phyloP scores from a whole-genome alignment of 495 filamentous ascomycete genomes.

The Penicillium robsamsonii region DNA sequence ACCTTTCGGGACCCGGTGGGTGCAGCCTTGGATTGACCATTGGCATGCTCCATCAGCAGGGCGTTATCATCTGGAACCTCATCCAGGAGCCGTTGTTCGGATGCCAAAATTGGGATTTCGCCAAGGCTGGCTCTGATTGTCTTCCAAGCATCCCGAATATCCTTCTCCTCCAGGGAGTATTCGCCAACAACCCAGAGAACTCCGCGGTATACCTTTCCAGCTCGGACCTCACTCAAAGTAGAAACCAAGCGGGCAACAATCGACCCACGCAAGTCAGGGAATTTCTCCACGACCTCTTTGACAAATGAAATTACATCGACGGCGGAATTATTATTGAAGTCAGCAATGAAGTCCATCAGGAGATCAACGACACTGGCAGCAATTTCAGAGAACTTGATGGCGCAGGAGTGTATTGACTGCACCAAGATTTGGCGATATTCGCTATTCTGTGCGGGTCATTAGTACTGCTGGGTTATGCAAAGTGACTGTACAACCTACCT shows the following conservation, averaged over 20 bases:
- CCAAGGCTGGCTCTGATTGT: constrained; percentile 89
- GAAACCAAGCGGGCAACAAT: constrained; percentile 88
- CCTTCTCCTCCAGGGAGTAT: constrained; percentile 88
- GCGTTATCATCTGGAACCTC: constrained; percentile 68
- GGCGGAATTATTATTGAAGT: constrained; percentile 95
- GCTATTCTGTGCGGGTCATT: constrained; percentile 60
- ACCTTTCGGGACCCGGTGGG: constrained; percentile 87
- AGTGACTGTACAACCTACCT: constrained; percentile 44
- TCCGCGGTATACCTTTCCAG: constrained; percentile 95
- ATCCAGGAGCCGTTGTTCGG: constrained; percentile 87
- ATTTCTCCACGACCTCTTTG: constrained; percentile 98
- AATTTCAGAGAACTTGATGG: constrained; percentile 98
- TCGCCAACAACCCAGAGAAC: constrained; percentile 98
- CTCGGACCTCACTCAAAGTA: constrained; percentile 88
- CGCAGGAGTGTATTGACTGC: constrained; percentile 95
- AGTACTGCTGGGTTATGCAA: constrained; percentile 11
- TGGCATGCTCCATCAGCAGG: constrained; percentile 68
- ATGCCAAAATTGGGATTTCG: constrained; percentile 95
- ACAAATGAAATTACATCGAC: constrained; percentile 98
- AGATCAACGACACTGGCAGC: constrained; percentile 94
- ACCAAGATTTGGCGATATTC: constrained; percentile 96
- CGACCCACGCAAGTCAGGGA: constrained; percentile 80
- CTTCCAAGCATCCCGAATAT: constrained; percentile 97
- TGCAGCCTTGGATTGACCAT: constrained; percentile 75
- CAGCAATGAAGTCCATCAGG: constrained; percentile 99